A percentile compares a stretch with the other conserved stretches of the same genome.
phyloP scores from a whole-genome alignment of 768 basidiomycete genomes.

The Hemileccinum impolitum region DNA sequence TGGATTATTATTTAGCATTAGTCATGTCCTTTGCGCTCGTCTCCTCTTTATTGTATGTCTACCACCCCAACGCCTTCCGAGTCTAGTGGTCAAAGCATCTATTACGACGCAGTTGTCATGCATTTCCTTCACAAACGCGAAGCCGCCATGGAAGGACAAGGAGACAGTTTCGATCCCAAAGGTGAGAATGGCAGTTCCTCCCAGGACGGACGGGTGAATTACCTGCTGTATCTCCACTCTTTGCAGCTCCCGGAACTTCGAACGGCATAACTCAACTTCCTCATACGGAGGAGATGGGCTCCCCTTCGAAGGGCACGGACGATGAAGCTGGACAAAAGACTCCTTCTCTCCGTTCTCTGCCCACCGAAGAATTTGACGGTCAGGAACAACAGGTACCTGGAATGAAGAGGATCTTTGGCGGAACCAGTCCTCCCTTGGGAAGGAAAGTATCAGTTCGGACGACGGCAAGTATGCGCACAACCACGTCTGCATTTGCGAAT shows the following conservation, averaged over 20 bases:
- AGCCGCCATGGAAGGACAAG: neutral
- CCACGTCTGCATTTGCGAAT: constrained; percentile 41
- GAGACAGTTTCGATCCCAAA: neutral
- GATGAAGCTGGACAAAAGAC: constrained; percentile 1
- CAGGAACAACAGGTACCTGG: constrained; percentile 1
- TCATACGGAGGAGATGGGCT: neutral
- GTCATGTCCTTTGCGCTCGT: constrained; percentile 1
- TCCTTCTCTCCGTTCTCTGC: constrained; percentile 25
- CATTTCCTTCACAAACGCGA: constrained; percentile 13
- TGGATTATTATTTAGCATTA: constrained; percentile 22
- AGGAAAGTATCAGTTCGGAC: constrained; percentile 25
- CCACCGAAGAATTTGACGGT: constrained; percentile 6
- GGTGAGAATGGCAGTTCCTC: neutral
- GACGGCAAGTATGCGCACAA: constrained; percentile 15
- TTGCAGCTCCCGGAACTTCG: neutral
- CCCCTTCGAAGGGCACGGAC: neutral
- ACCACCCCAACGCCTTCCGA: constrained; percentile 10
- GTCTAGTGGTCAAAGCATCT: constrained; percentile 36
- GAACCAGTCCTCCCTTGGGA: neutral
- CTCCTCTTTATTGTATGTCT: constrained; percentile 12
- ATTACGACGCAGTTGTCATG: constrained; percentile 46
- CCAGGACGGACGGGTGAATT: neutral
- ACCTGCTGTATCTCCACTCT: neutral
- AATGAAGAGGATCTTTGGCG: neutral
- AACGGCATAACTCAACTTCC: neutral